Evolutionary conservation across 176 grass and related monocot species (phyloP), one percentile per base, ranked within the genome.

Genomic region (Musa beccarii): DNA sequence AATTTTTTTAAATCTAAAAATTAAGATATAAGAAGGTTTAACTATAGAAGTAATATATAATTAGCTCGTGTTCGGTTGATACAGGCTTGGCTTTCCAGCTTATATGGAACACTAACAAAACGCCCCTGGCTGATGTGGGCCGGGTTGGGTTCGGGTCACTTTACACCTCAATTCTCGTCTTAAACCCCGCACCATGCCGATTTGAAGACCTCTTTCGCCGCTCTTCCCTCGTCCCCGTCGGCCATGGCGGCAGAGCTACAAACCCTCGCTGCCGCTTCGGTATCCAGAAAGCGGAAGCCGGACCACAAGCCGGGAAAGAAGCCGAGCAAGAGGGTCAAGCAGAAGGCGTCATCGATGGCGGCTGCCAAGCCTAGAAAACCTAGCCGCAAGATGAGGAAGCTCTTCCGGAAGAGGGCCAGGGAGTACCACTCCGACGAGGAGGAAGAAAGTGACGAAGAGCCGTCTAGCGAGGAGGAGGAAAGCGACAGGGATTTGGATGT

Each of bases 351-450:
- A 9, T 69, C 72, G 59, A 75, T 61, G 68, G 67, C 83, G 73
- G 79, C 66, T 8, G 75, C 72, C 81, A 80, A 86, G 75, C 81
- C 74, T 20, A 68, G 76, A 65, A 94, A 89, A 78, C 95, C 86
- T 49, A 91, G 80, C 88, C 71, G 81, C 68, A 91, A 80, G 71
- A 82, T 99, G 81, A 83, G 87, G 72, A 88, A 94, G 74, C 54
- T 99, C 6, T 87, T 94, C 54, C 65, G 67, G 72, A 99, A 92
- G 90, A 88, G 95, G 19, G 90, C 88, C 20, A 87, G 82, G 78
- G 89, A 91, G 72, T 99, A 99, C 83, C 78, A 93, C 82, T 99
- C 90, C 19, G 90, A 99, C 56, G 78, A 86, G 2, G 79, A 80
- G 0, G 79, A 79, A 1, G 68, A 49, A 2, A 69, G 23, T 0